Conservation (phyloP, 805 yeast species). For the Ogataea allantospora region DNA sequence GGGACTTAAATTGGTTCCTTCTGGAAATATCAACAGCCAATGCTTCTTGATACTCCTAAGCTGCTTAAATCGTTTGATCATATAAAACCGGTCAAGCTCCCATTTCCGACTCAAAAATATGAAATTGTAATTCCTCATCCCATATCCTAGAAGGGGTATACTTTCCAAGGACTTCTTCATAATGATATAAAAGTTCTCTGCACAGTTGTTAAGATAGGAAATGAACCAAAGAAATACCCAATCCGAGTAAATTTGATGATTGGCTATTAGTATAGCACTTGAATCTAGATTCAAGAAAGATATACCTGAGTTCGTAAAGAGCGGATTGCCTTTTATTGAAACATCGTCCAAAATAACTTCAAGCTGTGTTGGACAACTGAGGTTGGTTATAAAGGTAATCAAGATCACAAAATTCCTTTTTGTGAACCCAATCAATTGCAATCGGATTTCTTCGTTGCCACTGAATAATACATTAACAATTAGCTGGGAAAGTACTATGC, state of each 20-base stretch:
- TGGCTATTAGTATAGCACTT: conserved; percentile 60
- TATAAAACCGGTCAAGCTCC: conserved; percentile 65
- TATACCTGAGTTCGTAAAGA: conserved; percentile 9
- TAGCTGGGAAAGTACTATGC: conserved; percentile 48
- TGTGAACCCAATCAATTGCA: conserved; percentile 48
- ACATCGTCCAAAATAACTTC: conserved; percentile 41
- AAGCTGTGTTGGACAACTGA: conserved; percentile 52
- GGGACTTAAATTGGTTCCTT: conserved; percentile 83
- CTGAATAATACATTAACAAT: conserved; percentile 35
- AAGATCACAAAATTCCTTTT: conserved; percentile 58
- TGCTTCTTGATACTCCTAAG: conserved; percentile 45
- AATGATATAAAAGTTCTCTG: conserved; percentile 67
- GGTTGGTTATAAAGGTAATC: conserved; percentile 48
- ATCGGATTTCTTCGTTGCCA: conserved; percentile 35
- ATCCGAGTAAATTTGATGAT: conserved; percentile 92
- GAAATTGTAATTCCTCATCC: conserved; percentile 78
- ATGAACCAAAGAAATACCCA: conserved; percentile 93
- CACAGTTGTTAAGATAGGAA: conserved; percentile 62
- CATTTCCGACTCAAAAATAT: conserved; percentile 82
- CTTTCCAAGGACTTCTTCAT: conserved; percentile 70
- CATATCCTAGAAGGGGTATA: conserved; percentile 79
- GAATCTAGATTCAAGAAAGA: conserved; percentile 23
- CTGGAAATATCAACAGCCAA: conserved; percentile 82
- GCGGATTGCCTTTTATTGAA: conserved; percentile 9
- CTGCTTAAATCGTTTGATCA: conserved; percentile 53